A percentile compares a stretch with the other conserved stretches of the same genome.
Conservation (phyloP, 768 basidiomycete species). For the Suillus brevipes region DNA sequence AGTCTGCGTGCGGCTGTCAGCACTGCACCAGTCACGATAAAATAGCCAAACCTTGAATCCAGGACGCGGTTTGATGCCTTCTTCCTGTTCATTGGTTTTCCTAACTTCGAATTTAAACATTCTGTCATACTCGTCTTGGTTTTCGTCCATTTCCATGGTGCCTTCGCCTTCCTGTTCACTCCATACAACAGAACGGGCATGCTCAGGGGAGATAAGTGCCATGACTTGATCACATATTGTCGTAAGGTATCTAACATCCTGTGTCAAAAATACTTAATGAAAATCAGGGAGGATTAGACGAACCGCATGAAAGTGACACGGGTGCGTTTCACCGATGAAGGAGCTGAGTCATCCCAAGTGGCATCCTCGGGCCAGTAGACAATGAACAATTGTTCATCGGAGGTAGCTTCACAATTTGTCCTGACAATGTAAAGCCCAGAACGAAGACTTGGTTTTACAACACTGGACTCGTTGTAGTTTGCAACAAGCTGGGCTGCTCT, state of each 20-base stretch:
- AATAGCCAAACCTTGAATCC: conserved; percentile 45
- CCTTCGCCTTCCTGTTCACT: conserved; percentile 30
- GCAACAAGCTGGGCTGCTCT: conserved; percentile 13
- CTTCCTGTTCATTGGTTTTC: conserved; percentile 57
- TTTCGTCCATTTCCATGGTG: conserved; percentile 27
- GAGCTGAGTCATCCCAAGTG: conserved; percentile 56
- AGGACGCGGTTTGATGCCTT: conserved; percentile 41
- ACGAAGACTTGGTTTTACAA: conserved; percentile 32
- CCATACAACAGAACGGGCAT: conserved; percentile 48
- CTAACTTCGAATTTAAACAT: conserved; percentile 55
- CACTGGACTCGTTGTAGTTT: not conserved
- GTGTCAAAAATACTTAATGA: not conserved
- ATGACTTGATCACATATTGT: conserved; percentile 58
- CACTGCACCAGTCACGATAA: not conserved
- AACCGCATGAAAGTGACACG: conserved; percentile 65
- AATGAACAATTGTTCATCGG: conserved; percentile 39
- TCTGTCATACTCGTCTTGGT: conserved; percentile 45
- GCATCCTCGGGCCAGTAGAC: conserved; percentile 63
- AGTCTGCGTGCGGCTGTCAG: conserved; percentile 11
- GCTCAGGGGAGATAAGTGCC: conserved; percentile 49
- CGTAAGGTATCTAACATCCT: conserved; percentile 49
- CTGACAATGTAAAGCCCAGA: conserved; percentile 50
- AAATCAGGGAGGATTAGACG: conserved; percentile 2
- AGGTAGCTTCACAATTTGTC: conserved; percentile 7
- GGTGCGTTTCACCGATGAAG: conserved; percentile 47